Percentiles rank a stretch among this genome's conserved stretches.
Evolutionary conservation across 2,329 filamentous ascomycete species (phyloP).

Genomic region (Cladophialophora psammophila): DNA sequence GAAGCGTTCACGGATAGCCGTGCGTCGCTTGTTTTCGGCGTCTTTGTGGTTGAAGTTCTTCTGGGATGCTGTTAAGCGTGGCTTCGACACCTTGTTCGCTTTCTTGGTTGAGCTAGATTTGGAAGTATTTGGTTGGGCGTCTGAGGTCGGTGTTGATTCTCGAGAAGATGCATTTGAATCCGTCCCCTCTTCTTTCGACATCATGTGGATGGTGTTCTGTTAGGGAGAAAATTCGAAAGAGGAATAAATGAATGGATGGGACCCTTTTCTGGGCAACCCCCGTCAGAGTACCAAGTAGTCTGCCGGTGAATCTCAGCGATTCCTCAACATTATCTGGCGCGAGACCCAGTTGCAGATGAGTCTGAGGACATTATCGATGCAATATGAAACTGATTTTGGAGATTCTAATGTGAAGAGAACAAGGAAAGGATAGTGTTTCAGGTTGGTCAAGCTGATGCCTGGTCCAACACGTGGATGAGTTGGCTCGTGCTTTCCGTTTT

Average conservation of each 20-base stretch:
- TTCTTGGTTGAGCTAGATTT: conserved; percentile 34
- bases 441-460: neutral
- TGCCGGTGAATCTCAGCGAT: neutral
- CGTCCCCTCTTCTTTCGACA: conserved; percentile 36
- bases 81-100: conserved; percentile 58
- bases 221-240: neutral
- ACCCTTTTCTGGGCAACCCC: conserved; percentile 2
- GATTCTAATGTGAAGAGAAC: neutral
- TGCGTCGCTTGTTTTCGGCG: conserved; percentile 69
- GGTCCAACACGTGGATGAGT: neutral
- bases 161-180: conserved; percentile 31
- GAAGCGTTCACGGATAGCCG: conserved; percentile 82
- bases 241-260: neutral
- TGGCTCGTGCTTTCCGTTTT: neutral
- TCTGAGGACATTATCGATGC: neutral
- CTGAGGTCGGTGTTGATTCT: conserved; percentile 25
- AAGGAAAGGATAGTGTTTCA: neutral
- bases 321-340: neutral
- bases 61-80: conserved; percentile 71
- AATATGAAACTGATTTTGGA: neutral
- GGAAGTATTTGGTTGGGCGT: conserved; percentile 18
- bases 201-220: neutral
- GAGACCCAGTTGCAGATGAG: neutral
- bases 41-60: conserved; percentile 78
- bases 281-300: neutral